Evolutionary conservation across 345 rosid species (phyloP), one percentile per base, ranked within the genome.

Genomic region (Populus euphratica): DNA sequence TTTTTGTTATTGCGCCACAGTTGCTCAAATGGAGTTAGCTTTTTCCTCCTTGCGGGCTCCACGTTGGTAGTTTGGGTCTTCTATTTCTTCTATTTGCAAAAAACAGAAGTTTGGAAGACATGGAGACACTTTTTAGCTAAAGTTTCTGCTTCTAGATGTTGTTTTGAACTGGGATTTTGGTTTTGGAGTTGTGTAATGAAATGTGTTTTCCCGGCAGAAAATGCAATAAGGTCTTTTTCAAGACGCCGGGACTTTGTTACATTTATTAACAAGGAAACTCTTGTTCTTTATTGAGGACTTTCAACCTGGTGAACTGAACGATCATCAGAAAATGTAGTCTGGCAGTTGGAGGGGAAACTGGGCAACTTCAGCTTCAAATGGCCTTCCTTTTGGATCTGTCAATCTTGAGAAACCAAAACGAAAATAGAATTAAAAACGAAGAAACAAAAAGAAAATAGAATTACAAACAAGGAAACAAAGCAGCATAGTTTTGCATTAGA

Each of bases 271-370:
- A 38, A 5, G 39, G 39, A 38, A 38, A 38, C 39, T 2, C 7
- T 3, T 54, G 8, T 20, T 20, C 23, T 20, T 54, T 54, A 20
- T 54, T 20, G 23, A 54, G 61, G 23, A 52, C 61, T n/a, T 70
- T 50, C 20, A 76, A 73, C 43, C 79, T 70, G 18, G 31, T 8
- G 64, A 47, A 68, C 49, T 8, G 64, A 47, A 68, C 49, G 44
- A 49, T 73, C 21, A 39, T 87, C 83, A 94, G 86, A 88, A 94
- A 72, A 94, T 82, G 82, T 87, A 94, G 74, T 90, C 96, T 1
- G 96, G 97, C 71, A 52, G 49, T 69, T 85, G 81, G 25, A 92
- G 87, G 21, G 90, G 86, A 78, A 90, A 90, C 81, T 78, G 81
- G 4, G 83, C 89, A 72, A 93, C 94, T 74, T 86, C 83, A 70